These are phyloP conservation scores for Lenzites betulinus DNA, from an alignment of 768 basidiomycete species.

Conservation along the genomic window DNA sequence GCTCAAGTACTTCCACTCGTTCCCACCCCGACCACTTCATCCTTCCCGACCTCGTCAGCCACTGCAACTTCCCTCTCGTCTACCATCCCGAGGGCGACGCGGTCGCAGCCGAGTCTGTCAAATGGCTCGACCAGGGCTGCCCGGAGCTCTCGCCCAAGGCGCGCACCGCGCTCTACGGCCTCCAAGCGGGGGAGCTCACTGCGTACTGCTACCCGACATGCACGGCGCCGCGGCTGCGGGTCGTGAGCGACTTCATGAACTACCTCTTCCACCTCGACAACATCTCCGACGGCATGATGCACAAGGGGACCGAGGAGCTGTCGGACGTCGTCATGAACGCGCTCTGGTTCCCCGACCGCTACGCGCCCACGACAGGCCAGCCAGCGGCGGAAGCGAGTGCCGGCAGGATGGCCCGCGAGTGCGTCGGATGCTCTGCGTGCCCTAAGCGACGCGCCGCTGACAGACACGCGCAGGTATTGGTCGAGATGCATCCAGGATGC, in stretches of 20 bases:
- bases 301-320: constrained; percentile 54
- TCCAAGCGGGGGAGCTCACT: constrained; percentile 68
- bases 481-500: constrained; percentile 61
- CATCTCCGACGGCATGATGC: constrained; percentile 76
- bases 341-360: constrained; percentile 62
- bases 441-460: constrained; percentile 8
- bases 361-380: constrained; percentile 37
- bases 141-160: constrained; percentile 55
- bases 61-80: constrained; percentile 60
- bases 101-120: constrained; percentile 58
- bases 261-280: constrained; percentile 79
- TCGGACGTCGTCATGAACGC: constrained; percentile 71
- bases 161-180: constrained; percentile 58
- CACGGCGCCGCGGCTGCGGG: constrained; percentile 57
- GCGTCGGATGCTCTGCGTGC: constrained; percentile 33
- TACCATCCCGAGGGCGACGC: constrained; percentile 58
- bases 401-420: constrained; percentile 73
- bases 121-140: constrained; percentile 60
- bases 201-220: constrained; percentile 64
- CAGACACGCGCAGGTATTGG: constrained; percentile 53
- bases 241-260: constrained; percentile 72
- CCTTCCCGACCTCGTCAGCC: constrained; percentile 73
- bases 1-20: no score
- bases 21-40: constrained; percentile 14
- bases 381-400: constrained; percentile 45